A percentile compares a stretch with the other conserved stretches of the same genome.
phyloP scores from a whole-genome alignment of 2,329 filamentous ascomycete genomes.

The Acarospora socialis region DNA sequence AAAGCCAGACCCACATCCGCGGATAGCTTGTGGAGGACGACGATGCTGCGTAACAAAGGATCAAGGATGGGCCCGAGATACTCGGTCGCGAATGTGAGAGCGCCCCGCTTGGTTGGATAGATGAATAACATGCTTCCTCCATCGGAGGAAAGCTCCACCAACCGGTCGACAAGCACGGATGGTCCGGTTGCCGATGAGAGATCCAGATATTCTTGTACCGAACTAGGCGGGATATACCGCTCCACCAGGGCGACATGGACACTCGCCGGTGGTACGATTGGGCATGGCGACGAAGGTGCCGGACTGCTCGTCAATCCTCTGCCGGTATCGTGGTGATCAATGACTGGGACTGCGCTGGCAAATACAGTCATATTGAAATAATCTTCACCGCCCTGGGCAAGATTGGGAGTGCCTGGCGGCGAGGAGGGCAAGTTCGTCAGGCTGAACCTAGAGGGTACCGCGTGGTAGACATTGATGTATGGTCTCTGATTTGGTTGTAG shows the following conservation, averaged over 20 bases:
- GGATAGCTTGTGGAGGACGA: constrained; percentile 44
- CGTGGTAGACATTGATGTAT: constrained; percentile 52
- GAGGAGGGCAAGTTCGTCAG: constrained; percentile 47
- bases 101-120: constrained; percentile 46
- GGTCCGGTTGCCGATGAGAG: constrained; percentile 41
- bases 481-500: constrained; percentile 36
- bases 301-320: constrained; percentile 28
- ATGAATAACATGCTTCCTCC: constrained; percentile 47
- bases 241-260: constrained; percentile 49
- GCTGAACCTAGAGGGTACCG: constrained; percentile 44
- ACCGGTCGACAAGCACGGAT: constrained; percentile 46
- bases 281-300: constrained; percentile 36
- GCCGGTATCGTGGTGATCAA: constrained; percentile 42
- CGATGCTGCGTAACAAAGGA: constrained; percentile 43
- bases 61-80: constrained; percentile 49
- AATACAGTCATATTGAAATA: constrained; percentile 50
- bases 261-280: constrained; percentile 44
- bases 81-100: constrained; percentile 41
- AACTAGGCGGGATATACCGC: constrained; percentile 51
- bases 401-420: constrained; percentile 44
- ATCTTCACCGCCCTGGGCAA: constrained; percentile 36
- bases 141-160: constrained; percentile 43
- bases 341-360: constrained; percentile 45
- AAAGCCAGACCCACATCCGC: constrained; percentile 41
- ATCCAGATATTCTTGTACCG: constrained; percentile 41